These are phyloP conservation scores for Solanum phureja DNA, from an alignment of 257 asterid species.

Conservation along the genomic window DNA sequence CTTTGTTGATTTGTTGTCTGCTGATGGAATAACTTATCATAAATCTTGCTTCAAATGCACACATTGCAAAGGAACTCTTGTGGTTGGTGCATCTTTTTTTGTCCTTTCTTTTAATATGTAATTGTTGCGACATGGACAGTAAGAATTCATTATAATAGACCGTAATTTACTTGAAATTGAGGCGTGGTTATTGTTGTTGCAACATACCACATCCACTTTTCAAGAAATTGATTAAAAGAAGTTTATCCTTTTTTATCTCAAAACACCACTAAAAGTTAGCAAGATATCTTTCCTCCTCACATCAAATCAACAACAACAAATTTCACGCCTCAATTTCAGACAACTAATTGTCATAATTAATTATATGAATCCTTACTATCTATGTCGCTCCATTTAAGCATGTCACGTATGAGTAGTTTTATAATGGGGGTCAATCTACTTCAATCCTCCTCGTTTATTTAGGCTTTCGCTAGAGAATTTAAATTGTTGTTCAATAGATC, in stretches of 20 bases:
- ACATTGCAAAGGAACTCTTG: constrained; percentile 48
- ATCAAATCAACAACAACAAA: not conserved
- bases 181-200: not conserved
- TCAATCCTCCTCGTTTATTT: not conserved
- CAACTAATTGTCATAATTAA: not conserved
- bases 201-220: not conserved
- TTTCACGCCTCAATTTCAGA: not conserved
- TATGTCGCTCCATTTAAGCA: not conserved
- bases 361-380: not conserved
- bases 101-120: not conserved
- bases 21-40: constrained; percentile 52
- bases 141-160: not conserved
- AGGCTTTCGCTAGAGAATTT: not conserved
- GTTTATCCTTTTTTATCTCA: not conserved
- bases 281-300: not conserved
- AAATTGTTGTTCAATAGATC: not conserved
- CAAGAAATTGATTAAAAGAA: not conserved
- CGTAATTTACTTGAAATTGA: not conserved
- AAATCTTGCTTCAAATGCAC: constrained; percentile 53
- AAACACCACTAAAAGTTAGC: not conserved
- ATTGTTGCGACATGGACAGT: not conserved
- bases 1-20: constrained; percentile 42
- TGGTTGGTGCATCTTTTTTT: constrained; percentile 26
- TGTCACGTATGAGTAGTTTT: not conserved
- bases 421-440: not conserved